These are phyloP conservation scores for Stentor roeselii DNA, from an alignment of 73 alveolate genomes.

Conservation along the genomic window DNA sequence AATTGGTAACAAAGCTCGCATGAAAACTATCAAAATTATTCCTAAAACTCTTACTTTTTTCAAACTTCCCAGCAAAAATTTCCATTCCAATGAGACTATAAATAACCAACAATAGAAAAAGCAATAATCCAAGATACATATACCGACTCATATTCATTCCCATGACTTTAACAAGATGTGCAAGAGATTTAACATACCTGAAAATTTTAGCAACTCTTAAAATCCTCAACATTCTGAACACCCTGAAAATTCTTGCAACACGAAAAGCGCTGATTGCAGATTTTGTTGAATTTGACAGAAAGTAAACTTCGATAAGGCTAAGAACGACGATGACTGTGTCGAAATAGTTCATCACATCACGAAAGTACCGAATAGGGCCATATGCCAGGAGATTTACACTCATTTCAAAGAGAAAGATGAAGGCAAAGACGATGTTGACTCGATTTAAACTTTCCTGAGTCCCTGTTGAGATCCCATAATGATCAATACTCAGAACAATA, in stretches of 20 bases:
- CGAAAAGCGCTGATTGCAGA: constrained; percentile 70
- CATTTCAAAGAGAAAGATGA: constrained; percentile 86
- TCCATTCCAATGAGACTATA: constrained; percentile 94
- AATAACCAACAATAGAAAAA: constrained; percentile 84
- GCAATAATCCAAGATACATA: constrained; percentile 64
- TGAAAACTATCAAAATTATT: constrained; percentile 82
- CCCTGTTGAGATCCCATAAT: constrained; percentile 67
- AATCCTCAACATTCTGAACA: constrained; percentile 91
- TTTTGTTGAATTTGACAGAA: constrained; percentile 68
- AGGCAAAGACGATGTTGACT: constrained; percentile 79
- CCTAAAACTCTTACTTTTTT: constrained; percentile 45
- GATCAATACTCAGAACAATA: constrained; percentile 81
- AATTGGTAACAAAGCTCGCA: constrained; percentile 82
- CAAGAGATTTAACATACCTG: constrained; percentile 83
- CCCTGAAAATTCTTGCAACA: constrained; percentile 93
- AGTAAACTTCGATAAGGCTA: constrained; percentile 80
- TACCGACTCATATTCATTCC: constrained; percentile 20
- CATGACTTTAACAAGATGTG: constrained; percentile 73
- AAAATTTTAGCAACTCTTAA: constrained; percentile 85
- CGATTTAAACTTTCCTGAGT: constrained; percentile 42
- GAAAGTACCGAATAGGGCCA: constrained; percentile 83
- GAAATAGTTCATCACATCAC: constrained; percentile 90
- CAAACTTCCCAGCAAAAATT: constrained; percentile 81
- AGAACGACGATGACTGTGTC: constrained; percentile 88
- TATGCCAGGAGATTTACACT: constrained; percentile 85